Evolutionary conservation across 306 rosid genomes (phyloP).

Genomic region (Gleditsia sinensis): DNA sequence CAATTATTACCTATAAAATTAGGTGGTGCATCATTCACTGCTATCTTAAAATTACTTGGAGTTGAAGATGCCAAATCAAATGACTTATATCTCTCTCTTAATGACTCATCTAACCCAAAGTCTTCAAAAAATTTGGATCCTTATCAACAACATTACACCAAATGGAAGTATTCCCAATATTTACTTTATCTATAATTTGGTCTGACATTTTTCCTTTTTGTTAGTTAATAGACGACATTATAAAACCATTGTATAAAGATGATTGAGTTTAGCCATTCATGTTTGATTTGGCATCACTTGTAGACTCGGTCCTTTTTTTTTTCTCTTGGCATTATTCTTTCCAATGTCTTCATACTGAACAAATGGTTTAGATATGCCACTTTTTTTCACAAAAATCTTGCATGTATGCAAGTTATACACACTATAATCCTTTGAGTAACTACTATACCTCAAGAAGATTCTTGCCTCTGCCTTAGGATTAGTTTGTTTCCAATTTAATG

Average conservation of each 20-base stretch:
- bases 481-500: too few relatives aligned
- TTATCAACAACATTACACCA: slow-evolving; percentile 20
- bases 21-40: slow-evolving; percentile 65
- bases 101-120: slow-evolving; percentile 40
- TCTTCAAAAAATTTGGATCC: slow-evolving; percentile 33
- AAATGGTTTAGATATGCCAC: slow-evolving; percentile 40
- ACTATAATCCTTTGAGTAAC: too few relatives aligned
- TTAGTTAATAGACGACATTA: slow-evolving; percentile 33
- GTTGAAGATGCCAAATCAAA: slow-evolving; percentile 51
- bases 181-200: slow-evolving; percentile 9
- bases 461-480: too few relatives aligned
- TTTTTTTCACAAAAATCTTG: slow-evolving; percentile 39
- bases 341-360: slow-evolving; percentile 35
- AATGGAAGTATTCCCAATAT: slow-evolving; percentile 26
- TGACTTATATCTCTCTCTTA: slow-evolving; percentile 52
- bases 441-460: too few relatives aligned
- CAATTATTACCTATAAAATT: slow-evolving; percentile 82
- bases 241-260: slow-evolving; percentile 28
- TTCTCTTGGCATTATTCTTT: slow-evolving; percentile 38
- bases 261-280: slow-evolving; percentile 36
- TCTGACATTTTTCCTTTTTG: slow-evolving; percentile 28
- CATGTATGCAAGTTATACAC: too few relatives aligned
- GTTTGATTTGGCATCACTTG: slow-evolving; percentile 31
- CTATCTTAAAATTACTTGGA: slow-evolving; percentile 58
- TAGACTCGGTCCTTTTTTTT: slow-evolving; percentile 28